Percentiles rank a stretch among this genome's conserved stretches.
These are phyloP conservation scores for Carallia brachiata DNA, from an alignment of 345 rosid genomes.

Conservation along the genomic window DNA sequence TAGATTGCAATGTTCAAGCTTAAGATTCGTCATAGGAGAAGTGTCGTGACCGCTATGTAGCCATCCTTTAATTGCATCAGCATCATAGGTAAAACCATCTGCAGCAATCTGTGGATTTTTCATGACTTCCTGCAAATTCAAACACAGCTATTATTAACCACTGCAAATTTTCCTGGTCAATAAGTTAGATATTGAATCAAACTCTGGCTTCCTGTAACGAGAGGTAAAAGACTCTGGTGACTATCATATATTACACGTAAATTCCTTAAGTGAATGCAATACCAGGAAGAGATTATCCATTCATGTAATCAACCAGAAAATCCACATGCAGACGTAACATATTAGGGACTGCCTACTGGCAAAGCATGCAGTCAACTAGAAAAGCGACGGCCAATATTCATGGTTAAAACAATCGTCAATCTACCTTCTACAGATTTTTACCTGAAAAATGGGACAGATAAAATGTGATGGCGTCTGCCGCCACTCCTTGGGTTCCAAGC, in stretches of 20 bases:
- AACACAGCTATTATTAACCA: no score
- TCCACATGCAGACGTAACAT: neutral
- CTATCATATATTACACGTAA: no score
- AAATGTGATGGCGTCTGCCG: slow-evolving; percentile 68
- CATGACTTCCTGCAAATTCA: slow-evolving; percentile 65
- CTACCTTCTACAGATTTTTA: slow-evolving; percentile 15
- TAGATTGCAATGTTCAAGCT: slow-evolving; percentile 61
- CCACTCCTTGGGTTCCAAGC: slow-evolving; percentile 39
- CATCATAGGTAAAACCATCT: slow-evolving; percentile 90
- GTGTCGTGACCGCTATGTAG: slow-evolving; percentile 71
- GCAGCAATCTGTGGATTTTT: slow-evolving; percentile 85
- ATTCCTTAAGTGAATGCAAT: no score
- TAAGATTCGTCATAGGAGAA: slow-evolving; percentile 91
- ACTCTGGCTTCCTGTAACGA: no score
- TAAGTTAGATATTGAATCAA: no score
- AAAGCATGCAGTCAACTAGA: neutral
- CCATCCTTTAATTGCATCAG: slow-evolving; percentile 86
- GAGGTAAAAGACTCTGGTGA: no score
- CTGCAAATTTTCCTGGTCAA: no score
- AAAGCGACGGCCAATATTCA: neutral
- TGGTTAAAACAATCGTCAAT: no score
- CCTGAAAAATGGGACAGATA: slow-evolving; percentile 92
- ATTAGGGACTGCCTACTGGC: neutral
- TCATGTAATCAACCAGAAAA: no score
- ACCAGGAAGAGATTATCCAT: no score